phyloP scores from a whole-genome alignment of 331 rosid genomes.

The Dryas integrifolia region DNA sequence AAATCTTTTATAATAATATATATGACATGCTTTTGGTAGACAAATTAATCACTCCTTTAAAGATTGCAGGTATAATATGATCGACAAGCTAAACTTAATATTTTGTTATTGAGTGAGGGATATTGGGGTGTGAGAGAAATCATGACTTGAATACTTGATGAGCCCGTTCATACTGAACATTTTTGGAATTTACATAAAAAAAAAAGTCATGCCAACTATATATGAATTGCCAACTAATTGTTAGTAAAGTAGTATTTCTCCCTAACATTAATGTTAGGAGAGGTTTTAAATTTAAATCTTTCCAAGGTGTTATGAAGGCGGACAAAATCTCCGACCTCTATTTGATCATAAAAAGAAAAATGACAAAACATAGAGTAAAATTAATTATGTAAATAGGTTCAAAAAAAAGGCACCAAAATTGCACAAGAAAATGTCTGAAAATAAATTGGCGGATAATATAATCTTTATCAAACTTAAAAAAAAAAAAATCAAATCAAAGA shows the following conservation, averaged over 20 bases:
- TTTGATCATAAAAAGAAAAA: too few species aligned
- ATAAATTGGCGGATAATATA: not conserved
- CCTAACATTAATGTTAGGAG: too few species aligned
- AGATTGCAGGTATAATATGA: not conserved
- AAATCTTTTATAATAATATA: not conserved
- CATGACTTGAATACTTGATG: not conserved
- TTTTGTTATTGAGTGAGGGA: not conserved
- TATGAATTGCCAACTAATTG: too few species aligned
- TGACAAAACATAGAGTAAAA: too few species aligned
- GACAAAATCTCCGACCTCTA: too few species aligned
- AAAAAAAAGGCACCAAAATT: not conserved
- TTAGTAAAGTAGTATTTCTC: too few species aligned
- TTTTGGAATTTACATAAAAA: too few species aligned
- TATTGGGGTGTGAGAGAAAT: not conserved
- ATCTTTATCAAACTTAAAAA: not conserved
- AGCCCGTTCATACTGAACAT: too few species aligned
- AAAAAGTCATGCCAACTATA: too few species aligned
- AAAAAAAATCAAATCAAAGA: not conserved
- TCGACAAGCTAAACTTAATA: not conserved
- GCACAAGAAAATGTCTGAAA: not conserved
- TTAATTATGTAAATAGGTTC: not conserved
- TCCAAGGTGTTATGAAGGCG: too few species aligned
- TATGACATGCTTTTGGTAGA: not conserved
- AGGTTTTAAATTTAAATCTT: too few species aligned
- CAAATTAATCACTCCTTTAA: not conserved